These are phyloP conservation scores for Oxytropis ochrocephala DNA, from an alignment of 306 rosid genomes.

Conservation along the genomic window DNA sequence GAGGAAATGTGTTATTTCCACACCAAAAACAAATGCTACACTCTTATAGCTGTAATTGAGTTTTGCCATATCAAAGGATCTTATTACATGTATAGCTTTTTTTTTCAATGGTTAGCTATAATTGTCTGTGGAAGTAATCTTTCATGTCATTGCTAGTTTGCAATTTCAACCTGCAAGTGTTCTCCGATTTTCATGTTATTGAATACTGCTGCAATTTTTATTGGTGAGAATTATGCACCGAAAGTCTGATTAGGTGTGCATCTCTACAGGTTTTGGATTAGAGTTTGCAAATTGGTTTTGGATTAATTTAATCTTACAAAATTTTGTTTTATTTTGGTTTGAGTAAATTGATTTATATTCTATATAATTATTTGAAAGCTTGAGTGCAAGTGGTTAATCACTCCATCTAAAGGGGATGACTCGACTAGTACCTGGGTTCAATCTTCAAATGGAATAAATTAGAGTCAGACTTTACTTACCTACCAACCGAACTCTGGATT, in stretches of 20 bases:
- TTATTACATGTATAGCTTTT: constrained; percentile 18
- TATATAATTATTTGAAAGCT: neutral
- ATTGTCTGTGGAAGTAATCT: neutral
- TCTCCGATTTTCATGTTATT: neutral
- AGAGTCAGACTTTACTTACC: too few relatives aligned
- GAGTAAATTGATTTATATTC: neutral
- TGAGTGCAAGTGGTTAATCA: too few relatives aligned
- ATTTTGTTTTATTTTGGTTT: neutral
- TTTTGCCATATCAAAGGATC: constrained; percentile 1
- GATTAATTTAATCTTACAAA: neutral
- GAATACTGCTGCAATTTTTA: neutral
- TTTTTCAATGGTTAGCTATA: neutral
- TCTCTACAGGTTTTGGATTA: neutral
- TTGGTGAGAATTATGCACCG: neutral
- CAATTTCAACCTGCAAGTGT: constrained; percentile 16
- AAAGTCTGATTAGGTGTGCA: neutral
- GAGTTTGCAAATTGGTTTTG: neutral
- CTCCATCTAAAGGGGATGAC: too few relatives aligned
- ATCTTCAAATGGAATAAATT: too few relatives aligned
- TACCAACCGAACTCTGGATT: too few relatives aligned
- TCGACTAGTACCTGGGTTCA: too few relatives aligned
- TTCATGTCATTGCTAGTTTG: constrained; percentile 3
- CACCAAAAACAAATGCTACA: constrained; percentile 4
- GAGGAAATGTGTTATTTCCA: neutral
- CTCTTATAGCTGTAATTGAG: constrained; percentile 12